A percentile compares a stretch with the other conserved stretches of the same genome.
These are phyloP conservation scores for Myxozyma melibiosi DNA, from an alignment of 805 yeast species.

Conservation along the genomic window DNA sequence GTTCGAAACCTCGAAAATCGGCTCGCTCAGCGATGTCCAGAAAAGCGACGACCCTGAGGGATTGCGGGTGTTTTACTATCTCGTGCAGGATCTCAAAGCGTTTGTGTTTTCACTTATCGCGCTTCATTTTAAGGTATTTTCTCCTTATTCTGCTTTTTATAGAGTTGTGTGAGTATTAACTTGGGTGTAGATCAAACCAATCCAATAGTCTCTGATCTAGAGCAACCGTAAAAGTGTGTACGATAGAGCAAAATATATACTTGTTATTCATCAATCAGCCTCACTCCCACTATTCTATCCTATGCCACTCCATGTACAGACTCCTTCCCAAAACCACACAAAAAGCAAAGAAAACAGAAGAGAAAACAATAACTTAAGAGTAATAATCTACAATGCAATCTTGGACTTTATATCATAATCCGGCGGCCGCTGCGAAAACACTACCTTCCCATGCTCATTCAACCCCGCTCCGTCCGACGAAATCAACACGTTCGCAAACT, in stretches of 20 bases:
- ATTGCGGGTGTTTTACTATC: slow-evolving; percentile 48
- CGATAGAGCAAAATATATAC: slow-evolving; percentile 9
- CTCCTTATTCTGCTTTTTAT: neutral
- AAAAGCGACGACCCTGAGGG: slow-evolving; percentile 50
- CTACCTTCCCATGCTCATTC: slow-evolving; percentile 34
- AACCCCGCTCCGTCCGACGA: slow-evolving; percentile 40
- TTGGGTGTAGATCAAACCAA: slow-evolving; percentile 17
- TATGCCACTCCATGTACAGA: neutral
- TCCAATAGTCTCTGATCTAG: slow-evolving; percentile 1
- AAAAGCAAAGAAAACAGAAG: neutral
- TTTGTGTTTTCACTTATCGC: slow-evolving; percentile 48
- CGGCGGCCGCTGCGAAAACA: slow-evolving; percentile 36
- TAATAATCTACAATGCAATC: slow-evolving; percentile 29
- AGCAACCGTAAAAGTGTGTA: neutral
- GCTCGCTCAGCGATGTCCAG: slow-evolving; percentile 47
- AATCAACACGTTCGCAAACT: slow-evolving; percentile 36
- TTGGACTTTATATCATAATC: slow-evolving; percentile 35
- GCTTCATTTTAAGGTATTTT: slow-evolving; percentile 47
- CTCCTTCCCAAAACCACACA: neutral
- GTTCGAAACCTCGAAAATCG: slow-evolving; percentile 47
- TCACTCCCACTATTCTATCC: neutral
- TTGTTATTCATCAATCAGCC: neutral
- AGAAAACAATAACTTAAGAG: neutral
- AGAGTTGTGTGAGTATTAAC: neutral
- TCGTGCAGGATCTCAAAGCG: slow-evolving; percentile 50